Evolutionary conservation across 495 filamentous ascomycete species (phyloP).

Genomic region (Penicillium malachiteum): DNA sequence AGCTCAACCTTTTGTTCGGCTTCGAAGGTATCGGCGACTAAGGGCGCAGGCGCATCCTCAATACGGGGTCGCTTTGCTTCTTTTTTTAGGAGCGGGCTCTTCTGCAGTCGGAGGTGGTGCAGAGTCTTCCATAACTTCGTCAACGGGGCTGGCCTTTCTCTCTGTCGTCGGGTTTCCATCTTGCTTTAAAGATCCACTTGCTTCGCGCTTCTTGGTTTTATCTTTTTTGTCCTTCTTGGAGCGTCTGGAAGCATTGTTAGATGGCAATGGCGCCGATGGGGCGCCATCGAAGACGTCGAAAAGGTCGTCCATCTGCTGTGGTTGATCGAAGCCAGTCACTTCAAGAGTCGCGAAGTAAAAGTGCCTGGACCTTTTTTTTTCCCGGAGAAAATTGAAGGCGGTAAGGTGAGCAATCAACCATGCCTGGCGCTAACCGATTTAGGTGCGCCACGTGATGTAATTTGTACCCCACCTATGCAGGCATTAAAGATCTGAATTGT

Average conservation of each 20-base stretch:
- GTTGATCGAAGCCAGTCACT: slow-evolving; percentile 13
- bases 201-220: slow-evolving; percentile 77
- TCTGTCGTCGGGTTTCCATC: slow-evolving; percentile 38
- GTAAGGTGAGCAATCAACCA: slow-evolving; percentile 22
- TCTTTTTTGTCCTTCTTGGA: slow-evolving; percentile 48
- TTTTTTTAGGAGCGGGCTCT: slow-evolving; percentile 26
- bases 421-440: background rate
- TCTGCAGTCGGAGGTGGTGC: slow-evolving; percentile 21
- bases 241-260: slow-evolving; percentile 32
- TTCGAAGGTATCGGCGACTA: slow-evolving; percentile 91
- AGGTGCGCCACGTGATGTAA: background rate
- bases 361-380: slow-evolving; percentile 25
- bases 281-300: slow-evolving; percentile 81
- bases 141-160: slow-evolving; percentile 39
- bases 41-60: slow-evolving; percentile 70
- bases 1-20: slow-evolving; percentile 93
- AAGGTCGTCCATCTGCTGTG: slow-evolving; percentile 68
- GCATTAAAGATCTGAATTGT: background rate
- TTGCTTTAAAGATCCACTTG: slow-evolving; percentile 70
- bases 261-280: slow-evolving; percentile 42
- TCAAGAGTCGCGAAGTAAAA: slow-evolving; percentile 9
- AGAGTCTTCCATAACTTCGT: slow-evolving; percentile 14
- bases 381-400: slow-evolving; percentile 36
- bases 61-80: slow-evolving; percentile 73
- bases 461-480: background rate